Conservation (phyloP, 2,329 filamentous ascomycete species). For the Epichloe elymi region DNA sequence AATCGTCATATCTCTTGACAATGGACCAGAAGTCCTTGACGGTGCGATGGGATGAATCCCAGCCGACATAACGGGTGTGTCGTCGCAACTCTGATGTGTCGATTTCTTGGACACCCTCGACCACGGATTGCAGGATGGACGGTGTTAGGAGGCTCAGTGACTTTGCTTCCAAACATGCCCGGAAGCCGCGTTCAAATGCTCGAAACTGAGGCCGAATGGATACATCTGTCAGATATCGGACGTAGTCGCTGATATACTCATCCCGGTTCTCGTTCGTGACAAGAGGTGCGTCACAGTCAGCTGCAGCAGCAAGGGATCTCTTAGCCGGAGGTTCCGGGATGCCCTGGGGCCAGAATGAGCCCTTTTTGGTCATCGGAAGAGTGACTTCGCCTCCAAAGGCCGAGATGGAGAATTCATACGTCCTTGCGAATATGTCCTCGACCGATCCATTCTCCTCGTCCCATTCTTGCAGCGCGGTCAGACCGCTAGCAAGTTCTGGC, state of each 20-base stretch:
- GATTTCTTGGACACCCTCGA: slow-evolving; percentile 76
- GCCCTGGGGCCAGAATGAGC: slow-evolving; percentile 41
- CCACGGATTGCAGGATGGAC: slow-evolving; percentile 56
- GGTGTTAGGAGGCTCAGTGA: slow-evolving; percentile 62
- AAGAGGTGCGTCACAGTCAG: slow-evolving; percentile 44
- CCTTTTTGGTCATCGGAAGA: slow-evolving; percentile 36
- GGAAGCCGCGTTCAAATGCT: slow-evolving; percentile 74
- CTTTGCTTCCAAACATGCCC: slow-evolving; percentile 55
- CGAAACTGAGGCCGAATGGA: slow-evolving; percentile 66
- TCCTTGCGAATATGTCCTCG: slow-evolving; percentile 68
- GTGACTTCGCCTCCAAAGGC: slow-evolving; percentile 44
- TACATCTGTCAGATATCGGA: slow-evolving; percentile 66
- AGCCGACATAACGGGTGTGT: slow-evolving; percentile 70
- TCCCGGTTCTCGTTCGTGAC: slow-evolving; percentile 72
- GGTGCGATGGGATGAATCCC: slow-evolving; percentile 53
- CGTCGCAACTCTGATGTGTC: slow-evolving; percentile 60
- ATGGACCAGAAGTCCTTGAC: slow-evolving; percentile 78
- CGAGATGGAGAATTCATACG: slow-evolving; percentile 69
- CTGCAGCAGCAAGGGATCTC: slow-evolving; percentile 10
- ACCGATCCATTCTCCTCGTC: slow-evolving; percentile 61
- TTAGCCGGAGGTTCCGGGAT: slow-evolving; percentile 16
- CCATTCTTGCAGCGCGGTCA: slow-evolving; percentile 65
- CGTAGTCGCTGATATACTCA: slow-evolving; percentile 72
- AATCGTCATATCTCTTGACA: slow-evolving; percentile 51
- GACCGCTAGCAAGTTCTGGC: slow-evolving; percentile 65